These are phyloP conservation scores for Pichia cabralensis DNA, from an alignment of 805 yeast genomes.

Conservation along the genomic window DNA sequence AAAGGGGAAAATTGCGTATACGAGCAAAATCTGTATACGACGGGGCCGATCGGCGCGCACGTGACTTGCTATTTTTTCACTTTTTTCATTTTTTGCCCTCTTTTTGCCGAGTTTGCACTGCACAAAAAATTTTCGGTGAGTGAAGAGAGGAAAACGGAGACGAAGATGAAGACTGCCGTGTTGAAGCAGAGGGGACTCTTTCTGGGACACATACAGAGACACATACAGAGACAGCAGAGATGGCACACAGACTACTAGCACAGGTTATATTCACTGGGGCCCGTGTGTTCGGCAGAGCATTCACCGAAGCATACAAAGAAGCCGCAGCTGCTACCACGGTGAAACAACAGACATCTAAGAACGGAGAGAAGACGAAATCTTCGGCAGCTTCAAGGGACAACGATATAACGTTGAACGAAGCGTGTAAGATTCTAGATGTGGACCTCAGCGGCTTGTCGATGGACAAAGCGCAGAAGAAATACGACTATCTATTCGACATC, in stretches of 20 bases:
- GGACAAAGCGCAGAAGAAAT: conserved; percentile 59
- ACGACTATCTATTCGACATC: conserved; percentile 73
- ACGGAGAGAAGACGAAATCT: conserved; percentile 22
- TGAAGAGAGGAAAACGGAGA: too few relatives aligned
- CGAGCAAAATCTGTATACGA: too few relatives aligned
- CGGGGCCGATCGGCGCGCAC: too few relatives aligned
- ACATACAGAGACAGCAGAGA: too few relatives aligned
- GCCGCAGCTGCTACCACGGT: conserved; percentile 91
- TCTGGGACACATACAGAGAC: too few relatives aligned
- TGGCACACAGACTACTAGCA: conserved; percentile 87
- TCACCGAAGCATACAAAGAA: conserved; percentile 93
- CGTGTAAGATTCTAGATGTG: conserved; percentile 80
- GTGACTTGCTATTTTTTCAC: too few relatives aligned
- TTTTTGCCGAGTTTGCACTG: too few relatives aligned
- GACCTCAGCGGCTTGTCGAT: conserved; percentile 45
- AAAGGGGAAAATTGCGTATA: too few relatives aligned
- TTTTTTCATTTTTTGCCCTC: too few relatives aligned
- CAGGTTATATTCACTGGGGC: conserved; percentile 93
- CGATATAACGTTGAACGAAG: conserved; percentile 82
- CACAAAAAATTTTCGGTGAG: too few relatives aligned
- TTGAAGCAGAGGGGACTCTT: too few relatives aligned
- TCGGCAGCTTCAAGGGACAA: conserved; percentile 45
- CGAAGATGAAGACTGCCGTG: too few relatives aligned
- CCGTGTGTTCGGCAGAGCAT: conserved; percentile 90
- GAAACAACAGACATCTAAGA: conserved; percentile 34